Evolutionary conservation across 257 asterid genomes (phyloP), one percentile per base, ranked within the genome.

Genomic region (Lycium barbarum): DNA sequence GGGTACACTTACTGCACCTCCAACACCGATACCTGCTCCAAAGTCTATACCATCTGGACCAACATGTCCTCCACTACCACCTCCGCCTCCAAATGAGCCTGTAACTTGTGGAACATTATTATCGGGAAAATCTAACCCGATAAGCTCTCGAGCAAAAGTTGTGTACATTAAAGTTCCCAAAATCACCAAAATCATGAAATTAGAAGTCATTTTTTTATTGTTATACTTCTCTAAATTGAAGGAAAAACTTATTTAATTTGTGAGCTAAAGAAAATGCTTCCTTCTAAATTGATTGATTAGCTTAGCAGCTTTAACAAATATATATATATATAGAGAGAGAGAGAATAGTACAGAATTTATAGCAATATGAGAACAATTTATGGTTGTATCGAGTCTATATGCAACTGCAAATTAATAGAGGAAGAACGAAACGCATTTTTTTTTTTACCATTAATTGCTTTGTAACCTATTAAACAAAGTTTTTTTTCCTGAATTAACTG

Each of bases 151-250:
- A 76, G 82, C 82, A 0, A 65, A 76, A 53, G 15, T 76, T 53
- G 82, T 53, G 12, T 53, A 76, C 20, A 76, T 26, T 22, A 76
- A 54, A 76, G 82, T 76, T 76, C 82, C 82, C 47, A 76, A 76
- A 76, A 76, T 53, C 59, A 76, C 11, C 47, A 76, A 12, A 76
- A 76, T 76, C 26, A 76, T 76, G 15, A 76, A 53, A 76, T 76
- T 76, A 1, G 47, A 76, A 76, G 47, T 6, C 82, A 76, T 76
- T 14, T 51, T 76, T 26, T 8, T 13, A 76, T 26, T 26, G 62
- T 63, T 26, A 13, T 47, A 12, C 7, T 70, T 15, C 4, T 51
- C 4, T 0, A 49, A 76, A 7, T 20, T 51, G 63, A 0, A n/a
- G n/a, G 7, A 47, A 26, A 26, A 26, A 26, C 33, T 26, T 26